Evolutionary conservation across 306 rosid species (phyloP), one percentile per base, ranked within the genome.

Genomic region (Vigna reflexopilosa): DNA sequence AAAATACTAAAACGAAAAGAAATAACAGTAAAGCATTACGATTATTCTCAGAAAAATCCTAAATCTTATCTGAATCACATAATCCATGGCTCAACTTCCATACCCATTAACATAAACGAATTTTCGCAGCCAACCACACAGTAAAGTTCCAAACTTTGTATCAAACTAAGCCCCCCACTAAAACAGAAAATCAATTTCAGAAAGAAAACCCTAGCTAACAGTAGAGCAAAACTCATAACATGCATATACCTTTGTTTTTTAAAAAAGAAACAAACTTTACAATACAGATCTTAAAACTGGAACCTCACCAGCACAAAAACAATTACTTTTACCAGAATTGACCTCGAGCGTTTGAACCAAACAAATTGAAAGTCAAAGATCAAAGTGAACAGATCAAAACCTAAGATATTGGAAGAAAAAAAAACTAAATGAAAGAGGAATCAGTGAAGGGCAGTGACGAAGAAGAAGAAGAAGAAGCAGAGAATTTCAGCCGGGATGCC

Each of bases 121-220:
- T 11, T 77, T 54, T 44, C 54, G 2, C 67, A 51, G 17, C 56
- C 40, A 51, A 66, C 16, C 10, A 79, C 13, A 5, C 4, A 26
- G 36, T 30, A 63, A 82, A 80, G 80, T 45, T 74, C 44, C 64
- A 72, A 76, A 67, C 63, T 83, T 86, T 67, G 34, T 59, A 59
- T 72, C 49, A 30, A 72, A 66, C 17, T 4, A 16, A 7, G 61
- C 52, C 73, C 55, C 57, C 65, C 15, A 59, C 66, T 44, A 66
- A 72, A 75, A 19, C 78, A 73, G 32, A 5, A 14, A 81, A 74
- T 59, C 69, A 61, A 83, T 16, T 67, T 34, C 42, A 65, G 19
- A 65, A 38, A 15, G 12, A 28, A 78, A 82, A 67, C 79, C 81
- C 81, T 74, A 78, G 48, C 19, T 51, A 75, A n/a, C 77, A 72